Base-by-base conservation (phyloP, 257 asterid species). In the Nemophila menziesii region DNA sequence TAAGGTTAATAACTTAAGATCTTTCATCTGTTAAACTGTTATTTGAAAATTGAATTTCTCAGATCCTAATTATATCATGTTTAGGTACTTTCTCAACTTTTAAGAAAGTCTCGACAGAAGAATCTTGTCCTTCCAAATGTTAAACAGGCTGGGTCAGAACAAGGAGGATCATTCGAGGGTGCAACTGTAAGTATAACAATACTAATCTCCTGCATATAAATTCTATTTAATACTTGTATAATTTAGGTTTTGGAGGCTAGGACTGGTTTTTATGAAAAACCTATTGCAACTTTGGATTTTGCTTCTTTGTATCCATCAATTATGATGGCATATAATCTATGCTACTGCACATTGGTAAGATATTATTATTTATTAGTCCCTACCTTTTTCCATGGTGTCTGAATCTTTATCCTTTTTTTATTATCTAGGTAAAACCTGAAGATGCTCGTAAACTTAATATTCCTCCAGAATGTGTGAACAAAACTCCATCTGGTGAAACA, bases 281-380 rank as follows among this genome's bases (percentile, higher is more conserved):
- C 98, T 45, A 79, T 89, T 67, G 98, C 98, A 16, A 89, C 98
- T 2, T 77, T 89, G 63, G 98, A 89, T 79, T 89, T 89, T 70
- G 98, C 98, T 58, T 89, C 98, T 63, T 68, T 89, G 20, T 89
- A 89, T 69, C 98, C 98, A 22, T 89, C 98, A 37, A 85, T 89
- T 56, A 89, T 89, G 96, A 89, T 89, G 98, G 96, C 98, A 54
- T 85, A 89, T 70, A 89, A 89, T 67, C 64, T 89, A 63, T 89
- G 98, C 68, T 89, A 84, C 49, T 89, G 98, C 68, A 78, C 98
- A 7, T 69, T 89, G 85, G 98, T 90, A 72, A 69, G 42, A 7
- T 39, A 48, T 20, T 59, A 55, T 49, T 43, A 17, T 43, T 52
- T 23, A 15, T 22, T 16, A n/a, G n/a, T 33, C 21, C 39, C 20